phyloP scores from a whole-genome alignment of 768 basidiomycete genomes.

The Mycena sanguinolenta region DNA sequence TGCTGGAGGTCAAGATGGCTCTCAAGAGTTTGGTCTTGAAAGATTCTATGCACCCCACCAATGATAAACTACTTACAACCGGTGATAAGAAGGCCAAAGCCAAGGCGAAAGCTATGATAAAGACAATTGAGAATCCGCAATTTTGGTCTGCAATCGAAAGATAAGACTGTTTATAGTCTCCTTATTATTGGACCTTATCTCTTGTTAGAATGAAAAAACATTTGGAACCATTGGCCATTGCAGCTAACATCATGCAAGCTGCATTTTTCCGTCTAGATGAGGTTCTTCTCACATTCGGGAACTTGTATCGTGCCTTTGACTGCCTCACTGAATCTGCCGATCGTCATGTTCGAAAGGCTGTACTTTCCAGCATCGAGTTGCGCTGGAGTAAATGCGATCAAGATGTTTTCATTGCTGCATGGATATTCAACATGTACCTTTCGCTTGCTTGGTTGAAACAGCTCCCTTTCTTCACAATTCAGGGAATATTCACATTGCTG shows the following conservation, averaged over 20 bases:
- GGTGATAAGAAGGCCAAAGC: conserved; percentile 42
- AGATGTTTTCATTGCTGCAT: conserved; percentile 42
- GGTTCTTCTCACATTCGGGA: conserved; percentile 49
- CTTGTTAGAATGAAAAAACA: conserved; percentile 44
- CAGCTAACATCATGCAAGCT: conserved; percentile 46
- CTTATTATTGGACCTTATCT: background rate
- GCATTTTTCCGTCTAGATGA: conserved; percentile 46
- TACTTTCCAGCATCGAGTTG: conserved; percentile 44
- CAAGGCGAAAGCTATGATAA: conserved; percentile 46
- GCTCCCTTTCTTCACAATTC: background rate
- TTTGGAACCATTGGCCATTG: conserved; percentile 48
- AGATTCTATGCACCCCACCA: conserved; percentile 31
- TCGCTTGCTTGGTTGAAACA: conserved; percentile 47
- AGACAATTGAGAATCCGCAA: conserved; percentile 41
- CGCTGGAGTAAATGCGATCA: conserved; percentile 43
- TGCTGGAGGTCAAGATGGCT: conserved; percentile 42
- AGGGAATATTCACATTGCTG: background rate
- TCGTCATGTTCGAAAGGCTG: conserved; percentile 29
- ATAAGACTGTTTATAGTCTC: conserved; percentile 37
- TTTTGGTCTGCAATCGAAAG: conserved; percentile 49
- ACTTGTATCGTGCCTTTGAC: conserved; percentile 28
- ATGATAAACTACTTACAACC: conserved; percentile 36
- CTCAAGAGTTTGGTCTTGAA: conserved; percentile 38
- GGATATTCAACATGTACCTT: conserved; percentile 11
- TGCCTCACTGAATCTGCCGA: conserved; percentile 21